phyloP scores from a whole-genome alignment of 106 monocot genomes.

The Allium sativum region DNA sequence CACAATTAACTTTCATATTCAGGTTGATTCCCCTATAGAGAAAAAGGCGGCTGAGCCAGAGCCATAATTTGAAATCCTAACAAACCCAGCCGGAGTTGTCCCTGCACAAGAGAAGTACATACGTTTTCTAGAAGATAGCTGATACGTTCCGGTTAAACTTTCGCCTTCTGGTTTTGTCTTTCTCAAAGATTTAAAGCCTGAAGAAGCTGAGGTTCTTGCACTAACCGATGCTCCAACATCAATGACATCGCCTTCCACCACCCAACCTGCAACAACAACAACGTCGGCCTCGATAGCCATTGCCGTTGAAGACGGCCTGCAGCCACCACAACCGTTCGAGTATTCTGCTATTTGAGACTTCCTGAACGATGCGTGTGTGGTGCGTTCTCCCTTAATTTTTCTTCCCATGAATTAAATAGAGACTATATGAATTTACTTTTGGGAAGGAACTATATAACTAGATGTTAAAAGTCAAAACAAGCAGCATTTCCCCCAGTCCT shows the following conservation, averaged over 20 bases:
- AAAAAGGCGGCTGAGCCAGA: conserved; percentile 73
- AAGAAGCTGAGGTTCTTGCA: conserved; percentile 78
- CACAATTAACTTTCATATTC: conserved; percentile 3
- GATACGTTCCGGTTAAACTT: conserved; percentile 84
- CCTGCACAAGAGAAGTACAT: conserved; percentile 84
- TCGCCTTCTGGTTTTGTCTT: conserved; percentile 88
- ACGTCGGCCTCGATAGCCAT: conserved; percentile 49
- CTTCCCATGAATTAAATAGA: too few species aligned
- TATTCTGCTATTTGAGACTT: conserved; percentile 30
- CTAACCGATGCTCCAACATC: conserved; percentile 75
- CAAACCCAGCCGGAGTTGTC: conserved; percentile 87
- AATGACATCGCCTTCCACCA: conserved; percentile 12
- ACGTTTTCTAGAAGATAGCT: conserved; percentile 70
- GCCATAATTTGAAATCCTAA: conserved; percentile 59
- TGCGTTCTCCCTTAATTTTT: background rate
- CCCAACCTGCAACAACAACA: conserved; percentile 27
- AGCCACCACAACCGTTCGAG: conserved; percentile 89
- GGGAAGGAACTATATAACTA: background rate
- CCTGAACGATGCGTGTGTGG: background rate
- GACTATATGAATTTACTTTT: background rate
- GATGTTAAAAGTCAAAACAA: background rate
- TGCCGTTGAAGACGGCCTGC: conserved; percentile 88
- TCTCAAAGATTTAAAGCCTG: conserved; percentile 65
- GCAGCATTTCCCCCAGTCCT: too few species aligned
- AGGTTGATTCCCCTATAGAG: conserved; percentile 41